Evolutionary conservation across 768 basidiomycete genomes (phyloP).

Genomic region (Gautieria morchelliformis): DNA sequence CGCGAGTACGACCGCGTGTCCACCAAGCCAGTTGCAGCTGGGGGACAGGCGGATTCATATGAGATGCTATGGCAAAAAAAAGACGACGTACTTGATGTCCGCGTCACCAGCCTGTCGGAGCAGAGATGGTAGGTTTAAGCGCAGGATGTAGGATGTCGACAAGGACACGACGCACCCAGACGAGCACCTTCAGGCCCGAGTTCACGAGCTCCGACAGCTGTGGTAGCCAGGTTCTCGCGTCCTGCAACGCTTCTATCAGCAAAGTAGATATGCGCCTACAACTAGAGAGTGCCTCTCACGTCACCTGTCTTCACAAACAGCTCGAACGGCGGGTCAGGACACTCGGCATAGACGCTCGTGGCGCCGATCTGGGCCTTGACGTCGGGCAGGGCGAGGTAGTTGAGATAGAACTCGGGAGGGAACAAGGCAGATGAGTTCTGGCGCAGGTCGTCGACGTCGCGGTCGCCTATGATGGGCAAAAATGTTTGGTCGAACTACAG

Average conservation of each 20-base stretch:
- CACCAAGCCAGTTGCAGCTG: conserved; percentile 23
- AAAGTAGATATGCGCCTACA: too few relatives aligned
- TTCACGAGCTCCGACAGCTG: conserved; percentile 39
- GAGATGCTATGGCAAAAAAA: neutral
- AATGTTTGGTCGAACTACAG: conserved; percentile 30
- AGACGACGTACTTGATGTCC: conserved; percentile 3
- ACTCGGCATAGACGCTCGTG: conserved; percentile 37
- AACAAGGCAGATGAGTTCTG: conserved; percentile 44
- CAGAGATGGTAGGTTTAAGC: neutral
- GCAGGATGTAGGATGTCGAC: conserved; percentile 17
- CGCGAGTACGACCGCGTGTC: conserved; percentile 28
- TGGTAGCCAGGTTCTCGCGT: conserved; percentile 45
- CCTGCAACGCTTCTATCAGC: conserved; percentile 19
- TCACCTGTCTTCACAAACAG: conserved; percentile 47
- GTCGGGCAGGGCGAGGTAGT: conserved; percentile 30
- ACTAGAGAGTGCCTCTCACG: conserved; percentile 23
- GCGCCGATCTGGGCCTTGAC: conserved; percentile 44
- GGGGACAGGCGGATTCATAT: neutral
- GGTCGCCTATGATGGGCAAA: conserved; percentile 39
- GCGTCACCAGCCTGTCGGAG: conserved; percentile 8
- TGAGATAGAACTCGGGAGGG: conserved; percentile 47
- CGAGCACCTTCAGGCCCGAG: conserved; percentile 28
- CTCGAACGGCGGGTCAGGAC: conserved; percentile 32
- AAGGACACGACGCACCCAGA: conserved; percentile 30
- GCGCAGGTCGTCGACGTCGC: conserved; percentile 47